Conservation (phyloP, 2,329 filamentous ascomycete genomes). For the Aureobasidium vineae region DNA sequence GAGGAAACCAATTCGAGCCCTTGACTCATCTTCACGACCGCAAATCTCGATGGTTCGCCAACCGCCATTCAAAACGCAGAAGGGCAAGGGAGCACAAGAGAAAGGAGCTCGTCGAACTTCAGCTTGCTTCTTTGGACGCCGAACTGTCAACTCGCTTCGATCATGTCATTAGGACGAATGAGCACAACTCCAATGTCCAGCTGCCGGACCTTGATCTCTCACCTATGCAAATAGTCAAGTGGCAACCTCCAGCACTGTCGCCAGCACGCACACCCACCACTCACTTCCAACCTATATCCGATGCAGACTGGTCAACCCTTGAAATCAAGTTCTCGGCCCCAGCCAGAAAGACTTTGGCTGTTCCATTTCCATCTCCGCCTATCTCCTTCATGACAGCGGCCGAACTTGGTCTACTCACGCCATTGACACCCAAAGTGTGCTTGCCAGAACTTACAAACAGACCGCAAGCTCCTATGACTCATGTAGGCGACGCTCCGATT, state of each 20-base stretch:
- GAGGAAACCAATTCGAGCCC: constrained; percentile 20
- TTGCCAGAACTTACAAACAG: background rate
- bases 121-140: constrained; percentile 2
- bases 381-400: background rate
- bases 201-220: background rate
- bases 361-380: background rate
- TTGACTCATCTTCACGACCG: background rate
- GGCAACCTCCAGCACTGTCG: background rate
- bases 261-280: background rate
- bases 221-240: constrained; percentile 11
- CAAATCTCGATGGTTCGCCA: background rate
- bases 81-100: constrained; percentile 10
- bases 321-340: background rate
- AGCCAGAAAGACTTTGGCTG: background rate
- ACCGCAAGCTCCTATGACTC: background rate
- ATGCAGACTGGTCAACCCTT: background rate
- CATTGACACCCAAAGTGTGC: background rate
- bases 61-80: background rate
- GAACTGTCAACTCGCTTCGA: constrained; percentile 5
- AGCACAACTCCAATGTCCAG: background rate
- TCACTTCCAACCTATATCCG: background rate
- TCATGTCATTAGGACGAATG: background rate
- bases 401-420: background rate
- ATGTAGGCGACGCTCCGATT: background rate
- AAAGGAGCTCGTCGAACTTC: background rate